Percentiles rank a stretch among this genome's conserved stretches.
These are phyloP conservation scores for Sclerotinia trifoliorum DNA, from an alignment of 2,329 filamentous ascomycete genomes.

Conservation along the genomic window DNA sequence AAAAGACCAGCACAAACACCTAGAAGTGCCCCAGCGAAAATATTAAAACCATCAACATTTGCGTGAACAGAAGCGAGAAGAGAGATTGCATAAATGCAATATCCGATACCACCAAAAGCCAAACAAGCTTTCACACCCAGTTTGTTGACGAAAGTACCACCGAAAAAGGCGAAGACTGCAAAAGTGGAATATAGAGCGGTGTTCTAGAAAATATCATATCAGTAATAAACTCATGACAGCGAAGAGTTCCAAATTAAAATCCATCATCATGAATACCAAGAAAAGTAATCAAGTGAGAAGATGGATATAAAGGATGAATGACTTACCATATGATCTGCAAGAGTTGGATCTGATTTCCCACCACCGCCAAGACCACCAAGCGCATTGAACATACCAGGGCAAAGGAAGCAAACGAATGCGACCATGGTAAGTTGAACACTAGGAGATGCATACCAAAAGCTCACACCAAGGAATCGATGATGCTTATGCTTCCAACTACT, in stretches of 20 bases:
- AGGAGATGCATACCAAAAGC: constrained; percentile 71
- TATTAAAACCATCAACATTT: constrained; percentile 68
- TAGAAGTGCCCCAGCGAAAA: constrained; percentile 73
- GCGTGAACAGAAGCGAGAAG: constrained; percentile 69
- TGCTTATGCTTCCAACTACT: constrained; percentile 67
- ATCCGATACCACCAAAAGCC: constrained; percentile 71
- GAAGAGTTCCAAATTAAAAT: background rate
- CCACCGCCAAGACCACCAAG: constrained; percentile 64
- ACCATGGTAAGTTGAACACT: constrained; percentile 71
- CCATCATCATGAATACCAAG: background rate
- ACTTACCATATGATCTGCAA: constrained; percentile 50
- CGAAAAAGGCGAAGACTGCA: constrained; percentile 64
- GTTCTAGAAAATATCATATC: constrained; percentile 31
- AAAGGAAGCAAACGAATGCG: constrained; percentile 67
- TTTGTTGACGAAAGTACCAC: constrained; percentile 75
- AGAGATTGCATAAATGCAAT: constrained; percentile 70
- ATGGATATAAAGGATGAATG: background rate
- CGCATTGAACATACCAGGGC: constrained; percentile 72
- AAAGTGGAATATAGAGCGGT: constrained; percentile 52
- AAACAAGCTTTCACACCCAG: constrained; percentile 69
- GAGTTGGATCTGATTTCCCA: constrained; percentile 52
- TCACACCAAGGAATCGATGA: constrained; percentile 52
- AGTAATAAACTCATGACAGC: background rate
- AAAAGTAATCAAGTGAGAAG: background rate
- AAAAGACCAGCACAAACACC: constrained; percentile 77